phyloP scores from a whole-genome alignment of 108 stramenopile species.

The Cyclotella sp. region DNA sequence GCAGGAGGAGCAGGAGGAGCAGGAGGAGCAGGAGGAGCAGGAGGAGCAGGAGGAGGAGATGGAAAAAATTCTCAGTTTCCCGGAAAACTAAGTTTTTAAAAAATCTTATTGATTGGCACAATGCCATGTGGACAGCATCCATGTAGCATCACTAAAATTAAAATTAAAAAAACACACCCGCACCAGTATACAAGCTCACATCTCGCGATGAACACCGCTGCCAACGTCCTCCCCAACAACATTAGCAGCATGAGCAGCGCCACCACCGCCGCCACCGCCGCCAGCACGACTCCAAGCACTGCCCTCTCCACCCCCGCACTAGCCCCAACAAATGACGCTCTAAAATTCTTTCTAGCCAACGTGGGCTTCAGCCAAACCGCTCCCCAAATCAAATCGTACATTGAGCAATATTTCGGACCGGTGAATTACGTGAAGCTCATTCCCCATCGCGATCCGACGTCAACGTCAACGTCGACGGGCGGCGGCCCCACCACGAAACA shows the following conservation, averaged over 20 bases:
- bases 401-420: constrained; percentile 37
- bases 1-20: too few relatives aligned
- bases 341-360: constrained; percentile 59
- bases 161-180: too few relatives aligned
- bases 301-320: constrained; percentile 10
- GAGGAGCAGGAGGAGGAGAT: too few relatives aligned
- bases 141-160: too few relatives aligned
- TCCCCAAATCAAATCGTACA: constrained; percentile 34
- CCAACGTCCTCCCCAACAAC: neutral
- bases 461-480: neutral
- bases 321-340: constrained; percentile 43
- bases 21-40: too few relatives aligned
- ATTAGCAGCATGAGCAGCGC: too few relatives aligned
- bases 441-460: constrained; percentile 1
- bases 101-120: too few relatives aligned
- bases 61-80: too few relatives aligned
- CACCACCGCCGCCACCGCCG: constrained; percentile 1
- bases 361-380: constrained; percentile 45
- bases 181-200: too few relatives aligned
- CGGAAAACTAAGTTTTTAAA: too few relatives aligned
- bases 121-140: too few relatives aligned
- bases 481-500: constrained; percentile 4
- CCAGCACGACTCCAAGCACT: neutral
- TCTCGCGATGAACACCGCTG: neutral
- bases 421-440: constrained; percentile 59